phyloP scores from a whole-genome alignment of 768 basidiomycete genomes.

The Lactifluus hygrophoroides region DNA sequence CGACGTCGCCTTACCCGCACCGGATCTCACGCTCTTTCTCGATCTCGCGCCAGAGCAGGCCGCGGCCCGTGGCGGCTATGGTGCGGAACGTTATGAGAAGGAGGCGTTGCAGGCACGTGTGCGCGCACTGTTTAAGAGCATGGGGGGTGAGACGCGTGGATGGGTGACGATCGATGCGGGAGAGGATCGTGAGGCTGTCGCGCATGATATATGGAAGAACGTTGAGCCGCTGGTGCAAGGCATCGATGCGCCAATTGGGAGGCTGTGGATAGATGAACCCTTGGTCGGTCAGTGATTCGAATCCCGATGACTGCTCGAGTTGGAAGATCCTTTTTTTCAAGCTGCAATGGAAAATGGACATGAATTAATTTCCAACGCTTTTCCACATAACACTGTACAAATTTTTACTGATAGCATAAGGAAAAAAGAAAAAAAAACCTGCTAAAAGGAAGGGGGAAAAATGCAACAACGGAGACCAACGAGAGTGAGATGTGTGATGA shows the following conservation, averaged over 20 bases:
- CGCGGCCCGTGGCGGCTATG: slow-evolving; percentile 66
- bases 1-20: slow-evolving; percentile 80
- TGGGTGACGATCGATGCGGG: slow-evolving; percentile 62
- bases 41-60: slow-evolving; percentile 69
- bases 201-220: slow-evolving; percentile 45
- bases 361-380: slow-evolving; percentile 9
- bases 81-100: slow-evolving; percentile 81
- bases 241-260: slow-evolving; percentile 34
- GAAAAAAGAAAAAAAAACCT: not conserved
- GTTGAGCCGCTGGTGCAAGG: slow-evolving; percentile 38
- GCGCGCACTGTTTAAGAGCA: slow-evolving; percentile 45
- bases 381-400: slow-evolving; percentile 12
- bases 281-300: too few species aligned
- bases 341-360: too few species aligned
- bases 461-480: slow-evolving; percentile 5
- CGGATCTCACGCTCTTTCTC: slow-evolving; percentile 84
- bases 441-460: slow-evolving; percentile 5
- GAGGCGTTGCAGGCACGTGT: slow-evolving; percentile 66
- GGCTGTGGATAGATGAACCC: slow-evolving; percentile 39
- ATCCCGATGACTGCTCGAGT: too few species aligned
- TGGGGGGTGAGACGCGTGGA: slow-evolving; percentile 31
- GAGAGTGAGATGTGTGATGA: not conserved
- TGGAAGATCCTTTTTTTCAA: not conserved
- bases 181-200: slow-evolving; percentile 38
- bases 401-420: slow-evolving; percentile 16